These are phyloP conservation scores for Elsinoe fawcettii DNA, from an alignment of 2,329 filamentous ascomycete species.

Conservation along the genomic window DNA sequence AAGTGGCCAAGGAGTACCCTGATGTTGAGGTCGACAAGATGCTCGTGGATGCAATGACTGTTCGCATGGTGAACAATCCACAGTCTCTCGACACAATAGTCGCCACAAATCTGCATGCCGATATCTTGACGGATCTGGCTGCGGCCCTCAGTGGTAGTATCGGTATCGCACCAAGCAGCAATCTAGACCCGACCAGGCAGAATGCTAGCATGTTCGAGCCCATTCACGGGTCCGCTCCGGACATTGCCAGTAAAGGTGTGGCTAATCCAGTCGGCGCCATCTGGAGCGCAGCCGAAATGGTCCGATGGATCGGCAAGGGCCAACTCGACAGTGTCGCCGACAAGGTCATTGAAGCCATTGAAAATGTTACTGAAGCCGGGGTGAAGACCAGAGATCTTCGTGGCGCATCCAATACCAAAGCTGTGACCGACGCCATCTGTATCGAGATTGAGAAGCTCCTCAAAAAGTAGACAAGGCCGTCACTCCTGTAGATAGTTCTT, in stretches of 20 bases:
- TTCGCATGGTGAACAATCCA: constrained; percentile 41
- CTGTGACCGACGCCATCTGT: constrained; percentile 52
- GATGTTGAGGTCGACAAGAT: constrained; percentile 42
- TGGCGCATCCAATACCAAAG: constrained; percentile 49
- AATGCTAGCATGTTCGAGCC: constrained; percentile 54
- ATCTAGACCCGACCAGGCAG: constrained; percentile 54
- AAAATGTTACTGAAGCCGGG: constrained; percentile 50
- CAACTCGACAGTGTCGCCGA: constrained; percentile 47
- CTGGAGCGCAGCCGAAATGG: constrained; percentile 63
- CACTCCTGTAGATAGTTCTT: constrained; percentile 1
- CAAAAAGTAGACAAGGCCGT: constrained; percentile 19
- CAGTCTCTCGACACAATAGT: constrained; percentile 41
- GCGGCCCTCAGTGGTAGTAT: constrained; percentile 59
- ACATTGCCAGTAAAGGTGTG: constrained; percentile 56
- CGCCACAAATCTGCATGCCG: constrained; percentile 45
- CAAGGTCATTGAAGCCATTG: constrained; percentile 51
- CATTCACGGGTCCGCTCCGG: constrained; percentile 53
- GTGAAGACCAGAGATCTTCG: constrained; percentile 54
- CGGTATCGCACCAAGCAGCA: constrained; percentile 60
- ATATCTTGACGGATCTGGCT: constrained; percentile 61
- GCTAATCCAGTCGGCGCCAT: constrained; percentile 60
- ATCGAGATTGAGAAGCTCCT: constrained; percentile 43
- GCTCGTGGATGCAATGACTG: constrained; percentile 45
- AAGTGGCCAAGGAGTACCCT: constrained; percentile 39
- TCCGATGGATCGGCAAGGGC: constrained; percentile 51